Evolutionary conservation across 495 filamentous ascomycete species (phyloP), one percentile per base, ranked within the genome.

Genomic region (Penicillium parvum): DNA sequence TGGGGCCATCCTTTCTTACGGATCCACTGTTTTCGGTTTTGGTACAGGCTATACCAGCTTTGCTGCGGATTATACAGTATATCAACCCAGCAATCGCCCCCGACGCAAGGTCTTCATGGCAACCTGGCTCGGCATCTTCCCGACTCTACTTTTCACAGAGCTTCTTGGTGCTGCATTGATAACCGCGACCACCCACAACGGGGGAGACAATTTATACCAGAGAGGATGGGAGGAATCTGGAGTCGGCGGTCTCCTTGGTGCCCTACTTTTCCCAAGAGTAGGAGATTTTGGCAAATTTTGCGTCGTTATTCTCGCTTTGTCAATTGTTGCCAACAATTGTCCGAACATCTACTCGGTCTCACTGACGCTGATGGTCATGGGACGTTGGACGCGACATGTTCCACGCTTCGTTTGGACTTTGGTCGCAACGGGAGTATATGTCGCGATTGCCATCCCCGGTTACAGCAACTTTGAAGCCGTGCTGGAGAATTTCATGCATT

Each of bases 221-320:
- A 22, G 36, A 18, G 76, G 63, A 22, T 79, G 74, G 54, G 57
- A 66, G 7, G 33, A 50, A 11, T 68, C 68, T 15, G 64, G 70
- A 3, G 72, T 75, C 4, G 73, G 74, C 38, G 77, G 77, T 20
- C 71, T 78, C 7, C 59, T 81, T 16, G 76, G 66, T 1, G 75
- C 75, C 4, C 77, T 81, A 63, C 55, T 79, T 4, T 53, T 62
- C 4, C 70, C 71, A 7, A 23, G 37, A 4, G 66, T 67, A 3
- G 73, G 72, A 9, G 73, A 71, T 0, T 81, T 81, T 50, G 77
- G 76, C 6, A 73, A 73, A 49, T 79, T 81, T 50, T 61, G 78
- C 2, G 65, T 73, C 10, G 73, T 79, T 3, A 43, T 79, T 7
- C 64, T 81, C 15, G 66, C 69, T 5, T 58, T 81, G 21, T 76